Percentiles rank a stretch among this genome's conserved stretches.
These are phyloP conservation scores for Flaveria brownii DNA, from an alignment of 129 eudicot species.

Conservation along the genomic window DNA sequence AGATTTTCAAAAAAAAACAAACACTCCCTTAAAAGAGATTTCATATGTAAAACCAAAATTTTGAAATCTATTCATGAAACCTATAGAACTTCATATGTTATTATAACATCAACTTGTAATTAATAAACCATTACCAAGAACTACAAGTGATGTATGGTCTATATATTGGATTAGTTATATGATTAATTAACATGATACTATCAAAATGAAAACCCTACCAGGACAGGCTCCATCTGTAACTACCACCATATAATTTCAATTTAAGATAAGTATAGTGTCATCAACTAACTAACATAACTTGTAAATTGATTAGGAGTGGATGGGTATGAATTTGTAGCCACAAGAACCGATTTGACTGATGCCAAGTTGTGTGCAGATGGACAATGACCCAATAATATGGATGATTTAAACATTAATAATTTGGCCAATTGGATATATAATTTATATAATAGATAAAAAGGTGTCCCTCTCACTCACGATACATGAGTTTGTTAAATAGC, in stretches of 20 bases:
- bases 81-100: neutral
- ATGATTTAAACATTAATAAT: constrained; percentile 8
- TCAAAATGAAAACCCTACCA: neutral
- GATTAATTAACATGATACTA: neutral
- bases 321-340: constrained; percentile 40
- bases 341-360: constrained; percentile 30
- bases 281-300: constrained; percentile 15
- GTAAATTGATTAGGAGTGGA: constrained; percentile 27
- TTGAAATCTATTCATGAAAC: too few relatives aligned
- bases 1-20: too few relatives aligned
- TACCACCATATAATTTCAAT: constrained; percentile 7
- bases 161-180: neutral
- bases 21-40: too few relatives aligned
- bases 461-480: constrained; percentile 1
- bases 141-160: neutral
- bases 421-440: constrained; percentile 22
- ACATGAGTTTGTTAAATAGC: constrained; percentile 13
- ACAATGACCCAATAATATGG: constrained; percentile 27
- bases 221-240: constrained; percentile 32
- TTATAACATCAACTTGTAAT: neutral
- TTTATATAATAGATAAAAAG: neutral
- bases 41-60: too few relatives aligned
- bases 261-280: neutral
- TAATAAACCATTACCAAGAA: neutral
- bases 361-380: constrained; percentile 34